Evolutionary conservation across 2,329 filamentous ascomycete species (phyloP), one percentile per base, ranked within the genome.

Genomic region (Botrytis medusae): DNA sequence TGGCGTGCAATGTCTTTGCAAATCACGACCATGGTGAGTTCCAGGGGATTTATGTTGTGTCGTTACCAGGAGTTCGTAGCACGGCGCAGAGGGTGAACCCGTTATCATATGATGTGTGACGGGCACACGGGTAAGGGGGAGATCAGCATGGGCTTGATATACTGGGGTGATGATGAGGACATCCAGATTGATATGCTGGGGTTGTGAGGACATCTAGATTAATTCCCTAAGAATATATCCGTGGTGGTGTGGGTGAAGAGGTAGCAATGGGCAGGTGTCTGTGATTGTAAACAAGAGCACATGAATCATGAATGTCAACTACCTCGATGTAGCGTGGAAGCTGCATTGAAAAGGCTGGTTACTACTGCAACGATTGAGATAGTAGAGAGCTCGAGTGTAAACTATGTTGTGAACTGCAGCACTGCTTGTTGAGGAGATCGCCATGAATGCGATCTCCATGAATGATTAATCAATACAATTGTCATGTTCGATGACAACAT

Each of bases 21-120:
- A 48, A 37, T 22, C 6, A 65, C 32, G 62, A 44, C 32, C 32
- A 14, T 14, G 29, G 46, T 65, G 32, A 61, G 59, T n/a, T 9
- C 54, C 16, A 62, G 60, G 34, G 14, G 18, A 7, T 62, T 40
- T 61, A 40, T n/a, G n/a, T 61, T 16, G 22, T 51, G 32, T 32
- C 16, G 25, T 40, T 51, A n/a, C 44, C 63, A 37, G 32, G 32
- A 40, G 46, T 54, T 54, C 22, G 32, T 67, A 40, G 64, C 64
- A 67, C 64, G 64, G 64, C 64, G 64, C 64, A 67, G 64, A n/a
- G 25, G 18, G 32, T 54, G 46, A 54, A 12, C 64, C 64, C 25
- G 46, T 67, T 67, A 22, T 61, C 12, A 61, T n/a, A 16, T 40
- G 22, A 61, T 37, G 59, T 40, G 32, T 61, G 32, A 42, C 60